These are phyloP conservation scores for Xylaria sp. DNA, from an alignment of 2,329 filamentous ascomycete species.

Conservation along the genomic window DNA sequence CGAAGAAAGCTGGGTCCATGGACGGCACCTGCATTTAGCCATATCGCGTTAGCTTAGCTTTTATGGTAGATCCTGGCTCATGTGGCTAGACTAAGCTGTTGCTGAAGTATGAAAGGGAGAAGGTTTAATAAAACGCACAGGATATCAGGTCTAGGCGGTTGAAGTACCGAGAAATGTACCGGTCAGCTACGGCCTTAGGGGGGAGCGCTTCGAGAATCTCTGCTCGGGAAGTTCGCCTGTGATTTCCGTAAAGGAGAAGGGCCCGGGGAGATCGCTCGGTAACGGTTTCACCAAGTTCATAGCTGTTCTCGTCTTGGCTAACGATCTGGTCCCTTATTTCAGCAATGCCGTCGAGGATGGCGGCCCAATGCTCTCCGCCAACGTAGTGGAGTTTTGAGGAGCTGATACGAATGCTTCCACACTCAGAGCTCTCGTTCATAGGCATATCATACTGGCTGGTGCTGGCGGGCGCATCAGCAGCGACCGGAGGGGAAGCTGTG, in stretches of 20 bases:
- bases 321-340: neutral
- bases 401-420: slow-evolving; percentile 1
- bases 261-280: neutral
- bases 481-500: neutral
- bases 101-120: neutral
- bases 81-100: too few species aligned
- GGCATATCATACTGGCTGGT: neutral
- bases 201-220: neutral
- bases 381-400: neutral
- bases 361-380: neutral
- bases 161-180: neutral
- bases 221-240: neutral
- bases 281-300: neutral
- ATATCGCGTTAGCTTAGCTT: neutral
- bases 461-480: neutral
- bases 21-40: neutral
- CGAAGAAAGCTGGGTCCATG: neutral
- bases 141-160: neutral
- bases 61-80: neutral
- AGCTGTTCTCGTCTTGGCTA: neutral
- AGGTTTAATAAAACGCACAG: neutral
- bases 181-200: neutral
- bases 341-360: neutral
- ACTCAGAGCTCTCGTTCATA: neutral
- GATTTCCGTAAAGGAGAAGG: neutral